Evolutionary conservation across 2,329 filamentous ascomycete species (phyloP), one percentile per base, ranked within the genome.

Genomic region (Diaporthe helianthi): DNA sequence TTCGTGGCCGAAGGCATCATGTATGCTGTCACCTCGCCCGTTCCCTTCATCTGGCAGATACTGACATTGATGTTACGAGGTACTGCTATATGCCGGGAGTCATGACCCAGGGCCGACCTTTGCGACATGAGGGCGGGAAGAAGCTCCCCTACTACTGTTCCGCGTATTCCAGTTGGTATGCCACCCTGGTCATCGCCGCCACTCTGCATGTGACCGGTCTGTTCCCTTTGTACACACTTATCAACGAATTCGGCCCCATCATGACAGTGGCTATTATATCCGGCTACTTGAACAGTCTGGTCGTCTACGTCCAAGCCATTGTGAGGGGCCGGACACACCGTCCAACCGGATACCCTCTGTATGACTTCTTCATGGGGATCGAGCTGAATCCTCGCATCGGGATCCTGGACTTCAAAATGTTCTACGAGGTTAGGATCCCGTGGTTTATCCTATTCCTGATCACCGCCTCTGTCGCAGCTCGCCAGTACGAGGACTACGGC

Each of bases 121-220:
- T 99, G 53, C 87, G 91, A 29, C 92, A 97, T 77, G 86, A 91
- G 76, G 90, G 90, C 70, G 93, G 93, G 76, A 92, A 94, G 85
- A 92, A 97, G 83, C 87, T 99, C 69, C 86, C 87, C 72, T 99
- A 99, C 85, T 98, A 95, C 83, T 99, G 96, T 87, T 97, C 94
- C 51, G 96, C 90, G 71, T 90, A 95, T 75, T 88, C 85, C 81
- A 95, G 92, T 71, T 93, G 97, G 80, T 99, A 97, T 83, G 87
- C 90, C 49, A 98, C 93, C 74, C 92, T 98, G 74, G 83, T 85
- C 12, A 81, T 93, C 41, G 89, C 91, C 46, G 83, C 87, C n/a
- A 81, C 78, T 9, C 87, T 98, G 65, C 96, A 99, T 81, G 89
- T 92, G 76, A 92, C 90, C 17, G 93, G 93, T 31, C 73, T 94